A percentile compares a stretch with the other conserved stretches of the same genome.
phyloP scores from a whole-genome alignment of 139 green algal species.

The Yamagishiella unicocca region DNA sequence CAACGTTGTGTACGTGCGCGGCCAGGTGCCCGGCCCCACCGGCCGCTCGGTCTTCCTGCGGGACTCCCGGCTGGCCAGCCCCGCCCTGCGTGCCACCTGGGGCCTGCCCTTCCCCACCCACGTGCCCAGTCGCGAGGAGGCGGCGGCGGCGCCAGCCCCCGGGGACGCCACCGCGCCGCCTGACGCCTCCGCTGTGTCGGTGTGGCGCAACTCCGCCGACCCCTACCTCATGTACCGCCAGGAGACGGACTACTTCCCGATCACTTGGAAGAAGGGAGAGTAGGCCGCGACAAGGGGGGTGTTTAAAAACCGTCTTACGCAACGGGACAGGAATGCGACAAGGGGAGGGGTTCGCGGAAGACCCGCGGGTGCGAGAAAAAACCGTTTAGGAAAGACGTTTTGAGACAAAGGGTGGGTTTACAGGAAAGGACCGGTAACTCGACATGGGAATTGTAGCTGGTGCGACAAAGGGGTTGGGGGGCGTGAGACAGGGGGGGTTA shows the following conservation, averaged over 20 bases:
- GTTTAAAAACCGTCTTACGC: too few relatives aligned
- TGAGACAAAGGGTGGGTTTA: too few relatives aligned
- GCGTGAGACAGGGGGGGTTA: too few relatives aligned
- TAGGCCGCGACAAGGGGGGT: too few relatives aligned
- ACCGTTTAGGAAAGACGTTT: too few relatives aligned
- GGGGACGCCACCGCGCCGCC: background rate
- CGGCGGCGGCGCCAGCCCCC: conserved; percentile 1
- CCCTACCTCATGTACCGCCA: conserved; percentile 36
- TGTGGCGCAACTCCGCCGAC: conserved; percentile 33
- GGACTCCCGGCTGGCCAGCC: conserved; percentile 69
- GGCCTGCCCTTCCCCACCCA: conserved; percentile 68
- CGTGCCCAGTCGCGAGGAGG: background rate
- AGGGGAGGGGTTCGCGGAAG: too few relatives aligned
- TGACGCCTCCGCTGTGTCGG: background rate
- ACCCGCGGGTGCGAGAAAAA: too few relatives aligned
- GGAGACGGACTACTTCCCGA: conserved; percentile 47
- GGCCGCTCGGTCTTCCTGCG: conserved; percentile 86
- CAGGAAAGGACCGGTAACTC: too few relatives aligned
- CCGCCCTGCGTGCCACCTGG: conserved; percentile 46
- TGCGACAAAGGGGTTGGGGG: too few relatives aligned
- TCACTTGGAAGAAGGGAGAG: conserved; percentile 47
- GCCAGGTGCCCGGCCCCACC: conserved; percentile 91
- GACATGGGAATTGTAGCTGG: too few relatives aligned
- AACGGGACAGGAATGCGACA: too few relatives aligned
- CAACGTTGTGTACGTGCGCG: conserved; percentile 96